phyloP scores from a whole-genome alignment of 23 red algal genomes.

The Gracilaria caudata region DNA sequence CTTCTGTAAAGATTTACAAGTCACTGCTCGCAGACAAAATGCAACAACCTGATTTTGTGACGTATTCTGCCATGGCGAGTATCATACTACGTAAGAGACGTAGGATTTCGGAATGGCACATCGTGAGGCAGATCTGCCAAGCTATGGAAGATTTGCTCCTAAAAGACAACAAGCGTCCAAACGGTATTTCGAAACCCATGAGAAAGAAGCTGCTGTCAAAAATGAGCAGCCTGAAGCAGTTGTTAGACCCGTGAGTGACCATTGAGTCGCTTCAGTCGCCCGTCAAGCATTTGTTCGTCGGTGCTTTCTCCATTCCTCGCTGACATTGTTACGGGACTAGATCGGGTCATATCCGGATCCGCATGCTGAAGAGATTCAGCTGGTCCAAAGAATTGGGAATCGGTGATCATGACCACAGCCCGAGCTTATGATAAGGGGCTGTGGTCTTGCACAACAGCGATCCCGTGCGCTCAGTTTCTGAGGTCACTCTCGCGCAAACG shows the following conservation, averaged over 20 bases:
- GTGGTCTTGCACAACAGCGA: no score
- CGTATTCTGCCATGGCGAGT: conserved; percentile 69
- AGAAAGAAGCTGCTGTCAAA: conserved; percentile 29
- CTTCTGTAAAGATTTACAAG: conserved; percentile 39
- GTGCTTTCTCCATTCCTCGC: no score
- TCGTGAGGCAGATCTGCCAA: conserved; percentile 35
- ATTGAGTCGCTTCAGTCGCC: not conserved
- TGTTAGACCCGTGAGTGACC: not conserved
- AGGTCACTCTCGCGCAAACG: no score
- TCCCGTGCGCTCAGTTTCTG: no score
- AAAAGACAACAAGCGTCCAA: not conserved
- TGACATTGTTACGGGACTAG: no score
- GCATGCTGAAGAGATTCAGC: no score
- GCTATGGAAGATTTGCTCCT: conserved; percentile 2
- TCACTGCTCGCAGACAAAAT: conserved; percentile 32
- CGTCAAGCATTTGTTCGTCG: no score
- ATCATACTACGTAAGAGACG: conserved; percentile 22
- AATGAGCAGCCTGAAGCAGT: not conserved
- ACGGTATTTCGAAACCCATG: not conserved
- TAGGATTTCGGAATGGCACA: conserved; percentile 22
- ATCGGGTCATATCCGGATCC: no score
- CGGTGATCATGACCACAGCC: no score
- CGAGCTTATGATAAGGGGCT: no score
- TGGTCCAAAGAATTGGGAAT: no score
- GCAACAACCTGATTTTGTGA: conserved; percentile 46